Base-by-base conservation (phyloP, 805 yeast genomes). In the Priceomyces medius region DNA sequence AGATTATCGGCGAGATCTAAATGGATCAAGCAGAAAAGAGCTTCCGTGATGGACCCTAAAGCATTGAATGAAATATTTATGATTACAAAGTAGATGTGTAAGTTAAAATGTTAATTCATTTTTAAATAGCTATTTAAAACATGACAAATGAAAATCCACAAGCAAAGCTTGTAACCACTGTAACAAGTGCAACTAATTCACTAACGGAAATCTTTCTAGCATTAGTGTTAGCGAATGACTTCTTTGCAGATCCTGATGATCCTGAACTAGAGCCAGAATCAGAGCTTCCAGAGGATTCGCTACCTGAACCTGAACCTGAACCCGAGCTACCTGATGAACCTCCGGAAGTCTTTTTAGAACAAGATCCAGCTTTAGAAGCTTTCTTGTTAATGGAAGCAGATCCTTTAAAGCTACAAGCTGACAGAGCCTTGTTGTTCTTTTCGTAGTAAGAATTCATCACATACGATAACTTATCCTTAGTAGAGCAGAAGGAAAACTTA, bases 61-160 rank as follows among this genome's bases (percentile, higher is more conserved):
- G 89, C 96, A 10, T 73, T 91, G 47, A 88, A 87, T 52, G 98
- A 91, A 64, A 91, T 91, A 43, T 87, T 91, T 58, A 91, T 91
- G 97, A 79, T 89, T 35, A 71, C 84, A 20, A 76, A 72, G 47
- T 69, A 60, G 48, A 18, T 21, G 35, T 40, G 12, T 24, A 40
- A 26, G 23, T 16, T 18, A 24, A 31, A 10, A 13, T 13, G 17
- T 21, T 21, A 16, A 26, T 34, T 19, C 28, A 29, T 20, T 20
- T 31, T 35, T 24, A 14, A 39, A 10, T 36, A 23, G 19, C 13
- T 16, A 20, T 27, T 35, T 38, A 41, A 44, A 31, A 35, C 28
- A 66, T 47, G 54, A 62, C 49, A 49, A 63, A 53, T 47, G 73
- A 58, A 41, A 68, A 51, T 12, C 80, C 80, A 38, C 78, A 74